phyloP scores from a whole-genome alignment of 805 yeast species.

The Ogataea henricii region DNA sequence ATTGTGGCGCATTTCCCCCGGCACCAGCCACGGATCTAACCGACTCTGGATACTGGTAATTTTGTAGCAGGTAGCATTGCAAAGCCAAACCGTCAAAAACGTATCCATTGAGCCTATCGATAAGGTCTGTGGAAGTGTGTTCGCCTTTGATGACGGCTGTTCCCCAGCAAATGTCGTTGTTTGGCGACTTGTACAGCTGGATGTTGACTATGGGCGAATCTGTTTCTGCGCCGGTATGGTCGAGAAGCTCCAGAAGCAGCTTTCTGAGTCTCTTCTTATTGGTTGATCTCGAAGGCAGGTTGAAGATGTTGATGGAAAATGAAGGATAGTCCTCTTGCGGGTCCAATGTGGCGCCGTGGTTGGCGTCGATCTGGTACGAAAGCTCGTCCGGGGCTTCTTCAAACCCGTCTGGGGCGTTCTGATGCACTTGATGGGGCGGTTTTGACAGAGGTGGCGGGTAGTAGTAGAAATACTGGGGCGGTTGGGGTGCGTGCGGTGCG shows the following conservation, averaged over 20 bases:
- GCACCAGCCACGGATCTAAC: background rate
- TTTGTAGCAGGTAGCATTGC: constrained; percentile 18
- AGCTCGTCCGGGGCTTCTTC: background rate
- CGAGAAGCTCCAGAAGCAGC: constrained; percentile 8
- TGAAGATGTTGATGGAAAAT: constrained; percentile 18
- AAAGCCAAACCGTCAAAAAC: constrained; percentile 18
- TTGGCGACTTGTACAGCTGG: constrained; percentile 25
- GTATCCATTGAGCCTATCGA: constrained; percentile 23
- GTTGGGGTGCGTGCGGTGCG: background rate
- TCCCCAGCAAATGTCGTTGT: constrained; percentile 25
- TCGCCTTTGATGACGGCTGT: constrained; percentile 17
- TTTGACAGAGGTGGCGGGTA: constrained; percentile 6
- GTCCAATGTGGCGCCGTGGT: background rate
- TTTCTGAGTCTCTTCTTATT: constrained; percentile 11
- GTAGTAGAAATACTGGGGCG: constrained; percentile 5
- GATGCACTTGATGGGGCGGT: background rate
- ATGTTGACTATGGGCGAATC: constrained; percentile 8
- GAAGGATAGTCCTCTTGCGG: background rate
- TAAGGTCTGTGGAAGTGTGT: constrained; percentile 10
- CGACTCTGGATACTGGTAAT: constrained; percentile 7
- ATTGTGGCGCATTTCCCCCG: background rate
- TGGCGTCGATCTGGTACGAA: background rate
- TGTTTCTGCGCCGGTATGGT: constrained; percentile 3
- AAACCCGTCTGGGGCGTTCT: background rate
- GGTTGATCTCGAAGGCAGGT: constrained; percentile 17